Evolutionary conservation across 2,329 filamentous ascomycete species (phyloP).

Genomic region (Didymella glomerata): DNA sequence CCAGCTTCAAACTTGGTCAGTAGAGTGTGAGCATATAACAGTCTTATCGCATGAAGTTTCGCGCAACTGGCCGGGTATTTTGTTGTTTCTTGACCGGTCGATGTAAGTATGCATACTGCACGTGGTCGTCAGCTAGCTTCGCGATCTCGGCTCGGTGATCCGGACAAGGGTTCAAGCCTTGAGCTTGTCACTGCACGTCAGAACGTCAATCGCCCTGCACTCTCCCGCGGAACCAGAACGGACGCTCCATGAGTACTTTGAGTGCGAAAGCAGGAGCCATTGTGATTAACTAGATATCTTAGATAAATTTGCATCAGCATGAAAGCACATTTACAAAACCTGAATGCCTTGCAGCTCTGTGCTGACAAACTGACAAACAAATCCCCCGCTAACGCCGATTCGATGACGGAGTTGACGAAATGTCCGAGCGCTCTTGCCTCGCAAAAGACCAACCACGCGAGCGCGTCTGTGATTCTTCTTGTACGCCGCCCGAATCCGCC

Average conservation of each 20-base stretch:
- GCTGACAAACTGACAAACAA: constrained; percentile 16
- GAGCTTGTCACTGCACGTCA: constrained; percentile 3
- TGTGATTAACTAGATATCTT: background rate
- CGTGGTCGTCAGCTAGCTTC: background rate
- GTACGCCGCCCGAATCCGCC: constrained; percentile 17
- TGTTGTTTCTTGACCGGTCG: background rate
- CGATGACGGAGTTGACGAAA: constrained; percentile 17
- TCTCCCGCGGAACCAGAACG: background rate
- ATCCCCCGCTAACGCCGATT: constrained; percentile 16
- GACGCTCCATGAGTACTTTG: background rate
- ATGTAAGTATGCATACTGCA: background rate
- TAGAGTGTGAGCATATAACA: background rate
- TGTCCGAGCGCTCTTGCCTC: constrained; percentile 21
- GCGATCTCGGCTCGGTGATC: background rate
- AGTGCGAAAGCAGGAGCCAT: background rate
- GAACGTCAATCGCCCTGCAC: background rate
- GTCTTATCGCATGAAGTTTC: background rate
- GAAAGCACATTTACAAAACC: background rate
- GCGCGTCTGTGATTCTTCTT: constrained; percentile 12
- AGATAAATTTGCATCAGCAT: background rate
- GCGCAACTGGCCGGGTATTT: background rate
- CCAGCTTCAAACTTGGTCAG: background rate
- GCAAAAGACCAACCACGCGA: constrained; percentile 15
- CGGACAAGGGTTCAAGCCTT: background rate
- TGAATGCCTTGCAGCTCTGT: background rate